Evolutionary conservation across 305 asterid species (phyloP).

Genomic region (Solanum hybrid): DNA sequence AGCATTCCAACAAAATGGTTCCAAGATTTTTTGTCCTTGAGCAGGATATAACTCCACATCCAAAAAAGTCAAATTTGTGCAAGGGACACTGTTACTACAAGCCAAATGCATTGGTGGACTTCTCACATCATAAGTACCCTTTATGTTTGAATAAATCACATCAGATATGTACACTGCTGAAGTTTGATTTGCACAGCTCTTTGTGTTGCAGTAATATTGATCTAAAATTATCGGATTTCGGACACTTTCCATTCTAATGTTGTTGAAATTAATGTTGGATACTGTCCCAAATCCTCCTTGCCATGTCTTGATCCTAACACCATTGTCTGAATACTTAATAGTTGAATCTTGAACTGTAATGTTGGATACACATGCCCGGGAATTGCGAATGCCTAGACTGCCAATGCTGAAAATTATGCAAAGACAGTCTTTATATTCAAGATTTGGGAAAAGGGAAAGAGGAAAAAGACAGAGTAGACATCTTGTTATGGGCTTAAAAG

Average conservation of each 20-base stretch:
- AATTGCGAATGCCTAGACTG: constrained; percentile 63
- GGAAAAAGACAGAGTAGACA: background rate
- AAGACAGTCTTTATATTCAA: background rate
- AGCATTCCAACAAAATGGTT: constrained; percentile 83
- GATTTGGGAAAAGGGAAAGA: background rate
- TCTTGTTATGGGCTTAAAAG: constrained; percentile 6
- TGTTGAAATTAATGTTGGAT: constrained; percentile 35
- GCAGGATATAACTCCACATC: constrained; percentile 63
- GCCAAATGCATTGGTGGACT: constrained; percentile 73
- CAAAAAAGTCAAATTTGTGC: constrained; percentile 56
- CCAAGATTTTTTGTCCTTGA: constrained; percentile 32
- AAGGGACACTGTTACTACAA: constrained; percentile 68
- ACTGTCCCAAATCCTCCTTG: constrained; percentile 85
- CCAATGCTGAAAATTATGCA: constrained; percentile 53
- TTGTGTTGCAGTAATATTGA: constrained; percentile 63
- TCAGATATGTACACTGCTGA: constrained; percentile 57
- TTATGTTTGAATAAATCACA: constrained; percentile 40
- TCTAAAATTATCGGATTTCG: constrained; percentile 78
- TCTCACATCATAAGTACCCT: constrained; percentile 73
- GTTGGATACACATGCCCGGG: constrained; percentile 72
- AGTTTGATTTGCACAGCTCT: constrained; percentile 50
- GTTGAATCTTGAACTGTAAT: constrained; percentile 60
- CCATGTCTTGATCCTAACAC: constrained; percentile 88
- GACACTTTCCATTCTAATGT: constrained; percentile 70
- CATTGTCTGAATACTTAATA: constrained; percentile 78